Evolutionary conservation across 768 basidiomycete species (phyloP).

Genomic region (Lentinula guzmanii): DNA sequence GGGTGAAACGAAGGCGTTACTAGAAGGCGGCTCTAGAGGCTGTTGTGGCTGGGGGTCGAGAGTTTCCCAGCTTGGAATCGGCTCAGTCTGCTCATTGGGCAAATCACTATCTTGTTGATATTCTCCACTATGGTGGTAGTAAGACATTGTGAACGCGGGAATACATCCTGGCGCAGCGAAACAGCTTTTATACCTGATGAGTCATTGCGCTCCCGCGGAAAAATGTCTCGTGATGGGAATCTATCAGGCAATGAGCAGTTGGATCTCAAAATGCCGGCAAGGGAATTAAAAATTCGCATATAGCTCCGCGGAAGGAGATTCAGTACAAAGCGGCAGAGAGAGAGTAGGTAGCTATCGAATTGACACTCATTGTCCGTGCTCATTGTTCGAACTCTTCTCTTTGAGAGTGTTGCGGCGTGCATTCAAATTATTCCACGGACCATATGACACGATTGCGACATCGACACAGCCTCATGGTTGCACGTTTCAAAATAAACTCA

Average conservation of each 20-base stretch:
- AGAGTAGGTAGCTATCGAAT: neutral
- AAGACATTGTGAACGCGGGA: neutral
- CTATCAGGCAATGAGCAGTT: neutral
- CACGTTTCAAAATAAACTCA: too few species aligned
- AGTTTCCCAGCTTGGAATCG: neutral
- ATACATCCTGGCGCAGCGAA: neutral
- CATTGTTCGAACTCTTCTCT: neutral
- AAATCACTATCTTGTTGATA: neutral
- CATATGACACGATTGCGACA: neutral
- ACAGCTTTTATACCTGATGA: neutral
- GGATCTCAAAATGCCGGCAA: neutral
- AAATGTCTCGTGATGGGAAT: neutral
- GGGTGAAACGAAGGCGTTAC: neutral
- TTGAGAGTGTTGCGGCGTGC: too few species aligned
- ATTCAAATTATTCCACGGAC: too few species aligned
- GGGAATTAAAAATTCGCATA: neutral
- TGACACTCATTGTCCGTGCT: neutral
- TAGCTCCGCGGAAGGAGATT: neutral
- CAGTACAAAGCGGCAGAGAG: neutral
- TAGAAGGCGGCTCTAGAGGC: neutral
- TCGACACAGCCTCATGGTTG: neutral
- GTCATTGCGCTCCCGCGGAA: neutral
- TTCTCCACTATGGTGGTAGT: constrained; percentile 2
- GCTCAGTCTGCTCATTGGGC: neutral
- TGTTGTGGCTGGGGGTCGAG: neutral